Conservation (phyloP, 2,329 filamentous ascomycete species). For the Raffaelea ambrosiae region DNA sequence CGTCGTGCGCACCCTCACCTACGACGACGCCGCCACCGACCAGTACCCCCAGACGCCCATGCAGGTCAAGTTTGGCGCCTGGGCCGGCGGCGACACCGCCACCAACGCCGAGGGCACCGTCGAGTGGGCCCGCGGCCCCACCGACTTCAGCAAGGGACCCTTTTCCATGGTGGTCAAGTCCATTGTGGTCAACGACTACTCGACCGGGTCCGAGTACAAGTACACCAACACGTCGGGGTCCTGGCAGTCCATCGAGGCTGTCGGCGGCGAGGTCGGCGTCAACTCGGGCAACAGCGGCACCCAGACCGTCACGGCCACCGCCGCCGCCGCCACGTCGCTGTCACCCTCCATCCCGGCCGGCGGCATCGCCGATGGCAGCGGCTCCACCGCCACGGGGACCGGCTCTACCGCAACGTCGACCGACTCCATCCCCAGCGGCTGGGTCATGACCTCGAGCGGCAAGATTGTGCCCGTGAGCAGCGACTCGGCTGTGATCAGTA, state of each 20-base stretch:
- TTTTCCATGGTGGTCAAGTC: conserved; percentile 79
- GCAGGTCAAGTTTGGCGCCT: conserved; percentile 85
- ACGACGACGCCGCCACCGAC: conserved; percentile 53
- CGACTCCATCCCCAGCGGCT: conserved; percentile 61
- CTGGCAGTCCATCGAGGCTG: conserved; percentile 74
- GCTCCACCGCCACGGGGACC: conserved; percentile 46
- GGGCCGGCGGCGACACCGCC: conserved; percentile 76
- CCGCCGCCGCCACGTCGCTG: conserved; percentile 52
- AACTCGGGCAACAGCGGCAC: conserved; percentile 45
- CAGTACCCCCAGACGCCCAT: conserved; percentile 95
- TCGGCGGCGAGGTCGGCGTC: conserved; percentile 69
- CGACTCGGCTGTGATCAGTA: conserved; percentile 51
- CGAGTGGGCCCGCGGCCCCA: conserved; percentile 78
- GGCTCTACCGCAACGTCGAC: conserved; percentile 47
- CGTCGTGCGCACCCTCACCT: conserved; percentile 66
- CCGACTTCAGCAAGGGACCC: conserved; percentile 74
- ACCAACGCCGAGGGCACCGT: conserved; percentile 75
- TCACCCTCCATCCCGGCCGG: conserved; percentile 62
- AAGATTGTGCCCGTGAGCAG: conserved; percentile 61
- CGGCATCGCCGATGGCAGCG: conserved; percentile 43
- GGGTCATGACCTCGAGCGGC: conserved; percentile 69
- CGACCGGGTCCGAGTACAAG: conserved; percentile 74
- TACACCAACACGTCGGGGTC: conserved; percentile 72
- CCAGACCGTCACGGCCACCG: conserved; percentile 48
- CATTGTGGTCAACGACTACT: conserved; percentile 79